phyloP scores from a whole-genome alignment of 164 flowering plant species.

The Umbellularia californica region DNA sequence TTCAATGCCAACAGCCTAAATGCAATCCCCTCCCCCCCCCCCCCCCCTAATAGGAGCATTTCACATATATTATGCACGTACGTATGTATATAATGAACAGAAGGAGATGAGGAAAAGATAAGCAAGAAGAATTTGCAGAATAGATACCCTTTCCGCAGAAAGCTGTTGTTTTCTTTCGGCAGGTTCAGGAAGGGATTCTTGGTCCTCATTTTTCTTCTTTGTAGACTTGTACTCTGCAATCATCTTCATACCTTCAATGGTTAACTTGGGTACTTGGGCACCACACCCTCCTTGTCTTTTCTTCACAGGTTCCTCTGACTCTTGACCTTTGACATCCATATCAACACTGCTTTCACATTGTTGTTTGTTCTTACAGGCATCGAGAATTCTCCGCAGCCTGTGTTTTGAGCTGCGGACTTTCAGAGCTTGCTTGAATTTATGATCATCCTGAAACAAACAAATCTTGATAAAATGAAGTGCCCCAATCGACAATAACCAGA shows the following conservation, averaged over 20 bases:
- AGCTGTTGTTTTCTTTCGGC: constrained; percentile 95
- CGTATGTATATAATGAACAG: too few relatives aligned
- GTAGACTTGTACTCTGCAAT: constrained; percentile 86
- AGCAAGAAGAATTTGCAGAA: constrained; percentile 2
- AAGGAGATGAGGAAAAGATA: not conserved
- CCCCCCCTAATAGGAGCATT: too few relatives aligned
- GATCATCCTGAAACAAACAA: constrained; percentile 61
- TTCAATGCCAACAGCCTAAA: too few relatives aligned
- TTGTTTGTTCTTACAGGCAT: constrained; percentile 83
- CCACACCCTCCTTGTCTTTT: constrained; percentile 95
- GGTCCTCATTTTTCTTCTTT: constrained; percentile 80
- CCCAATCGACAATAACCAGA: too few relatives aligned
- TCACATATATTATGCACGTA: too few relatives aligned
- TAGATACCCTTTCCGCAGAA: constrained; percentile 77
- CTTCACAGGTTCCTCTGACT: constrained; percentile 71
- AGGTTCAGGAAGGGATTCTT: constrained; percentile 95
- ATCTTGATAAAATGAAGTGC: not conserved
- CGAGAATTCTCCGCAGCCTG: constrained; percentile 69
- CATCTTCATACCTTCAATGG: constrained; percentile 98
- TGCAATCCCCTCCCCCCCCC: too few relatives aligned
- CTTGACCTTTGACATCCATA: constrained; percentile 60
- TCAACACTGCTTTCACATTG: constrained; percentile 98
- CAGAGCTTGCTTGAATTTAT: constrained; percentile 84
- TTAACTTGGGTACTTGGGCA: constrained; percentile 91
- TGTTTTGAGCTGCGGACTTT: constrained; percentile 81